Evolutionary conservation across 805 yeast genomes (phyloP).

Genomic region (Saccharomycopsis sp.): DNA sequence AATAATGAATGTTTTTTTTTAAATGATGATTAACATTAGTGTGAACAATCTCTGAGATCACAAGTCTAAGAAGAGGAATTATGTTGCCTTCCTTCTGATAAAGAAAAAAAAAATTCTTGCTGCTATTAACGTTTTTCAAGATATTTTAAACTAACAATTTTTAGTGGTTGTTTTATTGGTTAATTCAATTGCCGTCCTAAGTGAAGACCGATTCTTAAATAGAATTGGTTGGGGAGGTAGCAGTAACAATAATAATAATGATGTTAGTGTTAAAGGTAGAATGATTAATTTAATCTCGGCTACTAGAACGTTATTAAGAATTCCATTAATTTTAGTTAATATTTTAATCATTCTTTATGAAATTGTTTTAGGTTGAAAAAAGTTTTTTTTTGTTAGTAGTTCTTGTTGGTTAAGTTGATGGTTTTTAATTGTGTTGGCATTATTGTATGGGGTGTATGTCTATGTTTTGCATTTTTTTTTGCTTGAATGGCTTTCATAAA

Average conservation of each 20-base stretch:
- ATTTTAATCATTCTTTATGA: constrained; percentile 42
- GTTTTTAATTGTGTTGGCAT: not conserved
- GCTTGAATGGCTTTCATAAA: not conserved
- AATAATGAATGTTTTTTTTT: not conserved
- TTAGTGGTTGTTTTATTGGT: constrained; percentile 38
- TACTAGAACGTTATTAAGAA: constrained; percentile 45
- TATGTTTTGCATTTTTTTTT: not conserved
- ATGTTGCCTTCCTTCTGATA: constrained; percentile 9
- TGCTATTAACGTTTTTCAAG: not conserved
- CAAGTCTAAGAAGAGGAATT: constrained; percentile 5
- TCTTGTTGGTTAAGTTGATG: not conserved
- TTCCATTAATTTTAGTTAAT: constrained; percentile 45
- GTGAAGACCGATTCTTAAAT: constrained; percentile 51
- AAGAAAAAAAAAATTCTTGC: not conserved
- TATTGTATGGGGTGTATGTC: not conserved
- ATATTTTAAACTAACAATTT: not conserved
- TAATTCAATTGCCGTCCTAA: constrained; percentile 47
- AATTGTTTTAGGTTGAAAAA: constrained; percentile 36
- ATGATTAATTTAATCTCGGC: constrained; percentile 45
- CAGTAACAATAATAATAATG: constrained; percentile 13
- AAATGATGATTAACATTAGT: constrained; percentile 4
- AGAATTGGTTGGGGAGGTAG: constrained; percentile 28
- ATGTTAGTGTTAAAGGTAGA: constrained; percentile 33
- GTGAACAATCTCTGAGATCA: constrained; percentile 9
- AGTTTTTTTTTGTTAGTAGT: not conserved